Evolutionary conservation across 306 rosid species (phyloP), one percentile per base, ranked within the genome.

Genomic region (Casuarina equisetifolia): DNA sequence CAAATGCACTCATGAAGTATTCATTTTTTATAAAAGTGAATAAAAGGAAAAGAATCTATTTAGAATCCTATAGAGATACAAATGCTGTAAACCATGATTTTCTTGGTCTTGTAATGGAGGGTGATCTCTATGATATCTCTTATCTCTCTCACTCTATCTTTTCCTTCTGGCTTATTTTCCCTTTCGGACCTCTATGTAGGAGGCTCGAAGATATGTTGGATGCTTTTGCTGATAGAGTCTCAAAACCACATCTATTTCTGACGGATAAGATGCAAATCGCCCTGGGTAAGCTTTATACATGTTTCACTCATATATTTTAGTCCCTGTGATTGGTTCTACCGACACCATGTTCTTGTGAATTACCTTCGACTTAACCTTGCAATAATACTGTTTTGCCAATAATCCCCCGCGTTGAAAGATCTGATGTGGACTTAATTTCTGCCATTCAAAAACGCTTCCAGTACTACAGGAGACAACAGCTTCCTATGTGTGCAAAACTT

Each of bases 191-290:
- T 35, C 75, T 82, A 57, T 86, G 59, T 81, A 94, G 98, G 94
- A 92, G 82, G 84, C 82, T 94, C 86, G 95, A 94, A 82, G 92
- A 92, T 70, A 79, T 84, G 38, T 84, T 94, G 82, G 91, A 94
- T 85, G 90, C 91, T 64, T 94, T 92, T 78, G 98, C 98, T 54
- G 98, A 94, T 82, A 89, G 87, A 87, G 93, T 92, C 59, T 83
- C 98, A 75, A 94, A 92, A 74, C 98, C 98, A 20, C 97, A 85
- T 74, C 91, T 94, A 46, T 92, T 75, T 84, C 76, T 85, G 70
- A 83, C 97, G 5, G 98, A 94, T 85, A 94, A 94, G 82, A 94
- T 94, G 98, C 92, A 88, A 82, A 92, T 94, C 76, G 93, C 98
- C 70, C 79, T 94, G 44, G 96, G 98, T 94, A 88, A 86, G 91